These are phyloP conservation scores for Sechiopsis laciniata DNA, from an alignment of 306 rosid genomes.

Conservation along the genomic window DNA sequence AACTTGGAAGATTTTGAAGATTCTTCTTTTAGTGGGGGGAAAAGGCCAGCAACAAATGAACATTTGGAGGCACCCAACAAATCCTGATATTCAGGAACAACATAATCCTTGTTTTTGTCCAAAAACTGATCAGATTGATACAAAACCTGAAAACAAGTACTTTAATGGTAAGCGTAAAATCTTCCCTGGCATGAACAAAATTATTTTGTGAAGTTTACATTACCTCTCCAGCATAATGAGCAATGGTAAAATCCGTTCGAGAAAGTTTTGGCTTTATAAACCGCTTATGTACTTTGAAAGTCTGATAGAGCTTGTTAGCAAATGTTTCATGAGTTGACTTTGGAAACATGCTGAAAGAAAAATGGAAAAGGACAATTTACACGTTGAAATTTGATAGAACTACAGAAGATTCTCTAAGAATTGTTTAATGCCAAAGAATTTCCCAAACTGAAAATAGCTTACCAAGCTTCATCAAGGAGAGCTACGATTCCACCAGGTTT, in stretches of 20 bases:
- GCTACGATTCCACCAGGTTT: constrained; percentile 97
- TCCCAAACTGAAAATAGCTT: constrained; percentile 25
- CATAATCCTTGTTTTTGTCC: constrained; percentile 99
- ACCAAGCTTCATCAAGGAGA: constrained; percentile 99
- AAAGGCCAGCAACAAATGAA: constrained; percentile 90
- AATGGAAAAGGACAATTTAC: constrained; percentile 19
- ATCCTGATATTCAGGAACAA: constrained; percentile 97
- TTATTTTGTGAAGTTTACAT: constrained; percentile 21
- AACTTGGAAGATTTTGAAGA: constrained; percentile 86
- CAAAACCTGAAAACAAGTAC: constrained; percentile 54
- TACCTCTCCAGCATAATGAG: constrained; percentile 99
- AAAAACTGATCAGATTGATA: constrained; percentile 91
- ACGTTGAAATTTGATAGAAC: constrained; percentile 17
- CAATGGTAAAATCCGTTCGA: constrained; percentile 79
- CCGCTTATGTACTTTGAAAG: constrained; percentile 87
- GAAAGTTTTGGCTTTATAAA: constrained; percentile 94
- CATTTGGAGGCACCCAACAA: constrained; percentile 80
- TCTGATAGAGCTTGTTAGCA: constrained; percentile 95
- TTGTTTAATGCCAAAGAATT: not conserved
- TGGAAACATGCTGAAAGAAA: constrained; percentile 92
- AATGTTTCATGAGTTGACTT: constrained; percentile 99
- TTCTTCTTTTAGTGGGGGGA: constrained; percentile 93
- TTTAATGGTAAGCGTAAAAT: constrained; percentile 25
- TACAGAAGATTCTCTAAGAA: constrained; percentile 1
- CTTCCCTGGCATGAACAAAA: constrained; percentile 24